phyloP scores from a whole-genome alignment of 495 filamentous ascomycete genomes.

The Aspergillus sclerotiicarbonarius region DNA sequence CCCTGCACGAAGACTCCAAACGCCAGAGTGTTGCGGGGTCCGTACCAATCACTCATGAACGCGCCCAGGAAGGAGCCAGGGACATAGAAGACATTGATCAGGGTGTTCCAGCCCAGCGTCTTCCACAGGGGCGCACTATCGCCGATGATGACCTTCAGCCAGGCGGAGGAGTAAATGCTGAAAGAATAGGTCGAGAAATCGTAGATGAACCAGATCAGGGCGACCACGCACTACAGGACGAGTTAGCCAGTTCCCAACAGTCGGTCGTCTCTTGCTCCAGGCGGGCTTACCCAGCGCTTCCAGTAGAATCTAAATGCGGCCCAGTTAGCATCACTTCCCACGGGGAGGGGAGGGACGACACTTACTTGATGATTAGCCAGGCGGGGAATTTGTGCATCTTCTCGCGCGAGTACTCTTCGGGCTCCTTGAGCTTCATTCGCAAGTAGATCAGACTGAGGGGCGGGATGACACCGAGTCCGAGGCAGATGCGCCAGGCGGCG shows the following conservation, averaged over 20 bases:
- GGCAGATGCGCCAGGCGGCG: slow-evolving; percentile 70
- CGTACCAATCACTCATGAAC: slow-evolving; percentile 70
- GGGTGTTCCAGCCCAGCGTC: slow-evolving; percentile 79
- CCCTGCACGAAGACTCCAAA: slow-evolving; percentile 66
- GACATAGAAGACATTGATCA: slow-evolving; percentile 84
- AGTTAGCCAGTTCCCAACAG: slow-evolving; percentile 48
- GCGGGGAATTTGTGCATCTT: slow-evolving; percentile 53
- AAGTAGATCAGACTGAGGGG: slow-evolving; percentile 72
- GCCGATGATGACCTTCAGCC: slow-evolving; percentile 64
- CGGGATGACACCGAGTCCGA: slow-evolving; percentile 79
- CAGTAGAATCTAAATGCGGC: slow-evolving; percentile 47
- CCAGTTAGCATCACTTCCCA: not conserved
- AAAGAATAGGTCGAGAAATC: slow-evolving; percentile 83
- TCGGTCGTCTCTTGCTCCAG: slow-evolving; percentile 4
- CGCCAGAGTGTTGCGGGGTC: slow-evolving; percentile 69
- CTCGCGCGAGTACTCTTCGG: slow-evolving; percentile 71
- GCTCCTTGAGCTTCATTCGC: slow-evolving; percentile 74
- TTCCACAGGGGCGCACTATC: slow-evolving; percentile 59
- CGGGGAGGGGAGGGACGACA: not conserved
- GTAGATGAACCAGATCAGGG: slow-evolving; percentile 89
- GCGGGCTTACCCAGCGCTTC: slow-evolving; percentile 37
- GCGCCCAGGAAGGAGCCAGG: slow-evolving; percentile 76
- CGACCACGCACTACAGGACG: slow-evolving; percentile 58
- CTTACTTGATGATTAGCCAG: slow-evolving; percentile 51
- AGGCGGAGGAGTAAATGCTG: slow-evolving; percentile 71